Evolutionary conservation across 805 yeast genomes (phyloP), one percentile per base, ranked within the genome.

Genomic region (Ogataea zsoltii): DNA sequence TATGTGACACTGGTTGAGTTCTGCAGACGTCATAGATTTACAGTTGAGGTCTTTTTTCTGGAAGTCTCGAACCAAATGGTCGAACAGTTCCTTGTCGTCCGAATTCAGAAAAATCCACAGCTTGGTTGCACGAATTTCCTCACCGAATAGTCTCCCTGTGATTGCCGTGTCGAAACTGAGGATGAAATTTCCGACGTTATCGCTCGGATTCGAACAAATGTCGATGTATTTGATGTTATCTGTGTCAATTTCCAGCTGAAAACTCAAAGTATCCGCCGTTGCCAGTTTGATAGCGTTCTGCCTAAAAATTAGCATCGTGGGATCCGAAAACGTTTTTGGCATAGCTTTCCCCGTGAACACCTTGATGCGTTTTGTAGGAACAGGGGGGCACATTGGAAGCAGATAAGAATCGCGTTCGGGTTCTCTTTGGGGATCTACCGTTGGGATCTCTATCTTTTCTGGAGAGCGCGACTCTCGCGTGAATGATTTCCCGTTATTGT

Each of bases 41-140:
- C 49, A 47, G 25, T 36, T 40, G 19, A 50, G 30, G 13, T 31
- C 35, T 1, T 15, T 13, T 6, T 29, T 16, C 17, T 28, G 14
- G 11, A 50, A 18, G 7, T 7, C 12, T 10, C 23, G 18, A 6
- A 46, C 12, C 10, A 51, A 36, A 13, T 23, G 30, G 13, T 53
- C 41, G 29, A 43, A 51, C 4, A 16, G 2, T 3, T 10, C 21
- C n/a, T 43, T 19, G 38, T 51, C 50, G n/a, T 34, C 31, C 3
- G 38, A 26, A 13, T 39, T 16, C 14, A 44, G 18, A 36, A 51
- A 51, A 3, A 48, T 31, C 55, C 55, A 51, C 9, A 51, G 12
- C 25, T 45, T 51, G 14, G 23, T 23, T 18, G 45, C 38, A 4
- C 33, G 38, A 2, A 42, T 30, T 23, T 33, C 25, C 18, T 38